phyloP scores from a whole-genome alignment of 2,329 filamentous ascomycete genomes.

The Trichoderma asperellum region DNA sequence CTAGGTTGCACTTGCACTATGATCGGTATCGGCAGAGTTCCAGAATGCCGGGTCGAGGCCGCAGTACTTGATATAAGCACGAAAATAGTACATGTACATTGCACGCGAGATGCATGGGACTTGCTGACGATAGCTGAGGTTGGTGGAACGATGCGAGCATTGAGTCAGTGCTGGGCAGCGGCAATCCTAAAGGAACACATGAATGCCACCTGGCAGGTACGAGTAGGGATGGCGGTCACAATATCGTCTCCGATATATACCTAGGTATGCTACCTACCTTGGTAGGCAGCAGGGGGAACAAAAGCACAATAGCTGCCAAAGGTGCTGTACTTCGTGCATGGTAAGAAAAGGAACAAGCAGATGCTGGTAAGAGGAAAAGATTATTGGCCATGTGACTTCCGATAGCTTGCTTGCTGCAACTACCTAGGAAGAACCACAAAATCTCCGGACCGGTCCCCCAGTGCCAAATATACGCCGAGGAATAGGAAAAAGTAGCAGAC shows the following conservation, averaged over 20 bases:
- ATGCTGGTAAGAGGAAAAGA: background rate
- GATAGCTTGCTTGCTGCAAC: constrained; percentile 1
- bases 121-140: too few relatives aligned
- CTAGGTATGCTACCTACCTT: background rate
- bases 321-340: background rate
- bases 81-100: background rate
- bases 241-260: constrained; percentile 3
- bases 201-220: background rate
- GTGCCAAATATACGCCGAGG: background rate
- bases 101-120: background rate
- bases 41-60: constrained; percentile 20
- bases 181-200: background rate
- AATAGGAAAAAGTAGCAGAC: background rate
- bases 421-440: background rate
- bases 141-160: background rate
- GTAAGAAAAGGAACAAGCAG: background rate
- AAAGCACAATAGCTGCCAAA: background rate
- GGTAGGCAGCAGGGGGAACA: background rate
- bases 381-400: constrained; percentile 18
- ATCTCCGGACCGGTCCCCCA: background rate
- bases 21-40: constrained; percentile 13
- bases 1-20: constrained; percentile 13
- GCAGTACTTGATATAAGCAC: background rate
- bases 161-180: background rate
- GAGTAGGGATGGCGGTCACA: constrained; percentile 12